Conservation (phyloP, 1,284 basidiomycete genomes). For the Laetiporus sulphureus region DNA sequence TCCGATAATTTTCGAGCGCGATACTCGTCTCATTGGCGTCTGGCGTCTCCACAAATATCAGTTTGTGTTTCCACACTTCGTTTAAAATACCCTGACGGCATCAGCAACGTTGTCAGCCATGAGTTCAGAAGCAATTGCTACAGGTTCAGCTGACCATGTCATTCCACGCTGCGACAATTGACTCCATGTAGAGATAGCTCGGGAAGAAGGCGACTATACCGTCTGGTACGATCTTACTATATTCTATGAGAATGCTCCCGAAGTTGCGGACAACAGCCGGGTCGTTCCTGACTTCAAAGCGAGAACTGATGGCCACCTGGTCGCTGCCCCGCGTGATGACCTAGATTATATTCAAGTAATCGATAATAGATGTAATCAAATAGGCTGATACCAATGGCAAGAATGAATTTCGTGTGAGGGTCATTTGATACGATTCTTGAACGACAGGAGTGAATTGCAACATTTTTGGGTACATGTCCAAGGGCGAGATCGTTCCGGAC, state of each 20-base stretch:
- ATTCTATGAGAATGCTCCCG: slow-evolving; percentile 96
- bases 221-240: slow-evolving; percentile 96
- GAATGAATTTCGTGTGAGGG: slow-evolving; percentile 94
- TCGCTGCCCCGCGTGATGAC: slow-evolving; percentile 98
- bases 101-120: slow-evolving; percentile 14
- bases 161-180: slow-evolving; percentile 99
- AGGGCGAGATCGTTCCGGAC: slow-evolving; percentile 94
- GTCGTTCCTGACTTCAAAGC: slow-evolving; percentile 99
- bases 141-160: slow-evolving; percentile 91
- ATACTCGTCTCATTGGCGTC: slow-evolving; percentile 99
- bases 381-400: slow-evolving; percentile 79
- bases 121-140: too few relatives aligned
- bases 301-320: slow-evolving; percentile 97
- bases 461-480: slow-evolving; percentile 99
- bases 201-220: slow-evolving; percentile 99
- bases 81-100: slow-evolving; percentile 84
- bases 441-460: slow-evolving; percentile 96
- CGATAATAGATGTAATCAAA: too few relatives aligned
- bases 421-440: slow-evolving; percentile 98
- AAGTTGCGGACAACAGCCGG: slow-evolving; percentile 99
- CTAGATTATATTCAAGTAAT: too few relatives aligned
- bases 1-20: slow-evolving; percentile 94
- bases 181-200: slow-evolving; percentile 99
- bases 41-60: slow-evolving; percentile 99
- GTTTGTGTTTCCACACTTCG: slow-evolving; percentile 99